These are phyloP conservation scores for Boletus rubropictus DNA, from an alignment of 768 basidiomycete species.

Conservation along the genomic window DNA sequence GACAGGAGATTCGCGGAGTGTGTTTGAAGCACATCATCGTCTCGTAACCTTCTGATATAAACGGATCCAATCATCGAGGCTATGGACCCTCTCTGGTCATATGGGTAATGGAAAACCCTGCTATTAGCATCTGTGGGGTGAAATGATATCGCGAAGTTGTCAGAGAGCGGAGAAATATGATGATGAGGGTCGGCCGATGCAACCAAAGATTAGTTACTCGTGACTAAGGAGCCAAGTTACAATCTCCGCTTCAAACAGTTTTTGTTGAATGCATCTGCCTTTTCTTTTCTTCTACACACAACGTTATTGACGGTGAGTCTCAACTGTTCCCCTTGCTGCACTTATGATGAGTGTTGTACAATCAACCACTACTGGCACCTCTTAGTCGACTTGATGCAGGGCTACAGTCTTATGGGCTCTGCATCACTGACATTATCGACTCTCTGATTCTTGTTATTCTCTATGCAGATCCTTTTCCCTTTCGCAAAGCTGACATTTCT, in stretches of 20 bases:
- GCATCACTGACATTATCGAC: slow-evolving; percentile 51
- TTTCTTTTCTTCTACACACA: neutral
- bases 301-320: slow-evolving; percentile 13
- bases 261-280: neutral
- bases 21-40: too few species aligned
- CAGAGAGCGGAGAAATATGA: too few species aligned
- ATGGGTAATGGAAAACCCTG: neutral
- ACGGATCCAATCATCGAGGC: neutral
- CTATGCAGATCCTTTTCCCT: neutral
- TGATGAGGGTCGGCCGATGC: too few species aligned
- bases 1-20: too few species aligned
- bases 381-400: neutral
- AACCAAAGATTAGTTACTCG: too few species aligned
- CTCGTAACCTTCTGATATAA: neutral
- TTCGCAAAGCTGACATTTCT: slow-evolving; percentile 15
- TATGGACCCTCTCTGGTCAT: too few species aligned
- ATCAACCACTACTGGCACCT: slow-evolving; percentile 60
- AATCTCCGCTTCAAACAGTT: neutral
- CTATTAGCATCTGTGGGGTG: neutral
- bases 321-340: neutral
- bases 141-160: neutral
- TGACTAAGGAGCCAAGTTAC: too few species aligned
- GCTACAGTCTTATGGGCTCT: neutral
- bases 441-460: slow-evolving; percentile 36
- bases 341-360: slow-evolving; percentile 77